phyloP scores from a whole-genome alignment of 1,284 basidiomycete species.

The Sporisorium graminicola region DNA sequence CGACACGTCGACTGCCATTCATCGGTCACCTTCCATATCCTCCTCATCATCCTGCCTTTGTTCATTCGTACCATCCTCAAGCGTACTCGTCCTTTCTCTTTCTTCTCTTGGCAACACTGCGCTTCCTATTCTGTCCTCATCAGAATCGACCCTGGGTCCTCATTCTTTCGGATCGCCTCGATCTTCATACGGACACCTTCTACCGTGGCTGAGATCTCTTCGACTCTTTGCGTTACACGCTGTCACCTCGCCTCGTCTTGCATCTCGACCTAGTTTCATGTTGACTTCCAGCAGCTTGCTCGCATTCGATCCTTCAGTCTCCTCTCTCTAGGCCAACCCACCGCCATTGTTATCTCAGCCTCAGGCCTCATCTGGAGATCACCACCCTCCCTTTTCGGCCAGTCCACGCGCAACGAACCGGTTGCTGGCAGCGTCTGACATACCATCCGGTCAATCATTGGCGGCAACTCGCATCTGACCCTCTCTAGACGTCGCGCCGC shows the following conservation, averaged over 20 bases:
- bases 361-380: neutral
- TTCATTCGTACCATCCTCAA: neutral
- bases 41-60: neutral
- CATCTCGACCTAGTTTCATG: neutral
- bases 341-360: neutral
- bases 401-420: neutral
- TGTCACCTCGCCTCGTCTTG: neutral
- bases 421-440: neutral
- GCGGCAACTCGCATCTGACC: neutral
- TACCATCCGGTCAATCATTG: no score
- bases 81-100: neutral
- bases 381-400: no score
- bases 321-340: neutral
- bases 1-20: slow-evolving; percentile 1
- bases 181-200: neutral
- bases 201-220: neutral
- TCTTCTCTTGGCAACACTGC: neutral
- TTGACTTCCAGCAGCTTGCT: neutral
- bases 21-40: neutral
- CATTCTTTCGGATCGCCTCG: neutral
- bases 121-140: no score
- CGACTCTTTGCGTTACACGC: neutral
- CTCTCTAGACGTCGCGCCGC: neutral
- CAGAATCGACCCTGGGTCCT: no score
- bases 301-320: neutral